Evolutionary conservation across 305 asterid genomes (phyloP), one percentile per base, ranked within the genome.

Genomic region (Fraxinus paxiana): DNA sequence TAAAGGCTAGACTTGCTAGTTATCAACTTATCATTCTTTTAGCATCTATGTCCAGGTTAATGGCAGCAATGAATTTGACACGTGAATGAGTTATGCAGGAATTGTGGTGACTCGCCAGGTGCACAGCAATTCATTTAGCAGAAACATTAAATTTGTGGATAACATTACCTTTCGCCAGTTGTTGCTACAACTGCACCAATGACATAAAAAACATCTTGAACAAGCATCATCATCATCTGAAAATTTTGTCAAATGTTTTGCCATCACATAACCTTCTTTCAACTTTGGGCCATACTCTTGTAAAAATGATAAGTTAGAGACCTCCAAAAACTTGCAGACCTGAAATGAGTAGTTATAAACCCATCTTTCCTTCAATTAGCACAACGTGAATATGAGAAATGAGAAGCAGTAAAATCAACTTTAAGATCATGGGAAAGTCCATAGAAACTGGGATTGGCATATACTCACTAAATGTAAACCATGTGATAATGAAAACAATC

Each of bases 261-360:
- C 92, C 95, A 89, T 84, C 82, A 91, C 92, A 75, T 92, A 94
- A 80, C 90, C 96, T 86, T 94, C 98, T 83, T 92, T 94, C 83
- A 94, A 85, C 91, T 94, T 94, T 80, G 97, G 93, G 56, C 98
- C 98, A 87, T 90, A 94, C 84, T 94, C 94, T 75, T 87, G 92
- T 48, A 86, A 89, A 89, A 94, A 92, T 18, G 98, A 94, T 81
- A 94, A 77, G 88, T 85, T 91, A 63, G 98, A 94, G 84, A 92
- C 98, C 91, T 94, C 97, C 94, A 94, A 84, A 87, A 94, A 94
- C 87, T 85, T 90, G 93, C 97, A 92, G 41, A 94, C 98, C 98
- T 94, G 78, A 70, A 76, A 82, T 28, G 43, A 26, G 13, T 12
- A 76, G 67, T 81, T 61, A 71, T 13, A 34, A 56, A 82, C 43